Conservation (phyloP, 495 filamentous ascomycete species). For the Aspergillus cristatus region DNA sequence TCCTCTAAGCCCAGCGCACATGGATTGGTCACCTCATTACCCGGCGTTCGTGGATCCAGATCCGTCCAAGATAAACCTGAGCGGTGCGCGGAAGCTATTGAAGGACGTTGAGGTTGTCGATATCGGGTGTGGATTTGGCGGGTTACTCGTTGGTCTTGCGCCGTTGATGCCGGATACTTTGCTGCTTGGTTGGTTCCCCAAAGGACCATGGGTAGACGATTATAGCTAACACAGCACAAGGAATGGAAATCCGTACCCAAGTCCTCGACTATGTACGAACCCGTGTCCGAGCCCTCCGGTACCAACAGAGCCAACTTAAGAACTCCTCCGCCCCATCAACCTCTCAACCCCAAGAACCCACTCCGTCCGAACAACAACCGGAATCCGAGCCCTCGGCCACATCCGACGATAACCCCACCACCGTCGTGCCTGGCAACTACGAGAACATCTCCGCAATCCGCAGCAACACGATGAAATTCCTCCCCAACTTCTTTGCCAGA, state of each 20-base stretch:
- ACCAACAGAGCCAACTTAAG: slow-evolving; percentile 47
- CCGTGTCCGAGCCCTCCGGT: slow-evolving; percentile 70
- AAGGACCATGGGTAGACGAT: too few relatives aligned
- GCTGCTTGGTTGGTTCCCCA: slow-evolving; percentile 57
- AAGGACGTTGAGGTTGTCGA: slow-evolving; percentile 86
- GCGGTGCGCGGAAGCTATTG: slow-evolving; percentile 36
- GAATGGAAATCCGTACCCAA: slow-evolving; percentile 84
- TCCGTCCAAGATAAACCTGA: slow-evolving; percentile 21
- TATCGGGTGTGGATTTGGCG: slow-evolving; percentile 95
- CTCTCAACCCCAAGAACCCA: slow-evolving; percentile 1
- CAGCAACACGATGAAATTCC: slow-evolving; percentile 96
- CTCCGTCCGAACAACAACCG: background rate
- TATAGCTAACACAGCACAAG: slow-evolving; percentile 13
- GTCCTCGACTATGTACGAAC: slow-evolving; percentile 85
- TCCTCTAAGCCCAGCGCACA: slow-evolving; percentile 67
- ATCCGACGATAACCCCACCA: slow-evolving; percentile 3
- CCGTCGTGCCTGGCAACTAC: slow-evolving; percentile 42
- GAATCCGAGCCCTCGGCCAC: background rate
- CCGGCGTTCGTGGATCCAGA: slow-evolving; percentile 54
- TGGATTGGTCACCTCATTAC: slow-evolving; percentile 86
- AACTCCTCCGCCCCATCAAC: slow-evolving; percentile 7
- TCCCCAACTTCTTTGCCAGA: slow-evolving; percentile 85
- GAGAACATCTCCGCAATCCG: slow-evolving; percentile 81
- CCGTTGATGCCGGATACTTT: slow-evolving; percentile 73
- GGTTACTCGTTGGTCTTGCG: slow-evolving; percentile 76